Base-by-base conservation (phyloP, 176 grass and related monocot genomes). In the Elymus sibiricus region DNA sequence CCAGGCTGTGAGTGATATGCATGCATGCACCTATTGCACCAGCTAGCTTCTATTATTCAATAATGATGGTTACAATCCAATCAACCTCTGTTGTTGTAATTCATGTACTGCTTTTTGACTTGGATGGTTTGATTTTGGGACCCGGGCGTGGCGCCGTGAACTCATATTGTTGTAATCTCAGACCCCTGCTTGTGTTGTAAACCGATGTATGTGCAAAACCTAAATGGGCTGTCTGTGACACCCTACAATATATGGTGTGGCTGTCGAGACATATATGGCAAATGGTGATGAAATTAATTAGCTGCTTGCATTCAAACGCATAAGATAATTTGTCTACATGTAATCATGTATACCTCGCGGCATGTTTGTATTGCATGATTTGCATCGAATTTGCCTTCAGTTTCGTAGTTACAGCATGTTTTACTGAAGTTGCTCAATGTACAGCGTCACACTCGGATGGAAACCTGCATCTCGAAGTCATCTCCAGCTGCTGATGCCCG, bases 391-490 rank as follows among this genome's bases (percentile, higher is more conserved):
- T 17, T 73, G 47, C 64, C 13, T 24, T 19, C 38, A 38, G 7
- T 59, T 79, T 38, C 3, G 12, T 28, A 9, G n/a, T 74, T 74
- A 84, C 75, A 79, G 0, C 74, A 74, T 39, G 68, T 39, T 92
- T 56, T n/a, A 92, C 73, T 79, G 28, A 77, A 88, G 79, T 42
- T 88, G 79, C 69, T 95, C 93, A 34, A 90, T 79, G 82, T 90
- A 95, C 64, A 95, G 16, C 14, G 82, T 84, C 26, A 81, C 83
- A 35, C 86, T 95, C 40, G 90, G 90, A 89, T 95, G 59, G 85
- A 95, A 81, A 12, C 93, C 90, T 88, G 90, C 90, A 75, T 95
- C 90, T 85, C 76, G 22, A 4, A 92, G 85, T 86, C 79, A 90
- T 90, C 81, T 58, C 90, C 74, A 89, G 53, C 43, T 95, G 90